phyloP scores from a whole-genome alignment of 169 alveolate species.

The Blepharisma undulans region DNA sequence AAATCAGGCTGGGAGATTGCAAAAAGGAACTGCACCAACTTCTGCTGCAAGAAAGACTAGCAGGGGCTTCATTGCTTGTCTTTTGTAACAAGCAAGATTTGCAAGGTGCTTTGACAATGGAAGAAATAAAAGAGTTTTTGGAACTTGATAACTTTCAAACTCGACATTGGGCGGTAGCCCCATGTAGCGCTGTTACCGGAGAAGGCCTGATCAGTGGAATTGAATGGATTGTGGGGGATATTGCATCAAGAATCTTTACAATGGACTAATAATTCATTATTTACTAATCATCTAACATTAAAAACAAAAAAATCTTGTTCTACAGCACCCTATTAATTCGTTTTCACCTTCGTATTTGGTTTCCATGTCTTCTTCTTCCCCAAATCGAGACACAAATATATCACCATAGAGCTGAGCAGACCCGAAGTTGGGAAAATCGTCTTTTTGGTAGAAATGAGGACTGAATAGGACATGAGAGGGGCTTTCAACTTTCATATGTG shows the following conservation, averaged over 20 bases:
- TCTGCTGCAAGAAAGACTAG: conserved; percentile 91
- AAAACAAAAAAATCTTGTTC: conserved; percentile 25
- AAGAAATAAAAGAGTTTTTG: conserved; percentile 77
- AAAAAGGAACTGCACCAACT: conserved; percentile 92
- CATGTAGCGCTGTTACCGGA: conserved; percentile 93
- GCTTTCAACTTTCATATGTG: not conserved
- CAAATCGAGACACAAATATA: not conserved
- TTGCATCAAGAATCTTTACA: conserved; percentile 88
- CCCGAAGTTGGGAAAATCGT: conserved; percentile 20
- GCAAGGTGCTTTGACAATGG: conserved; percentile 89
- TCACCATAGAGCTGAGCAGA: conserved; percentile 21
- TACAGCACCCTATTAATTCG: conserved; percentile 29
- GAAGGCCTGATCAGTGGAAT: conserved; percentile 94
- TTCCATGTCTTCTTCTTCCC: not conserved
- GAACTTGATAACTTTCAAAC: conserved; percentile 52
- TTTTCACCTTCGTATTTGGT: conserved; percentile 18
- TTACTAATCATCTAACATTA: not conserved
- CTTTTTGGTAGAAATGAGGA: not conserved
- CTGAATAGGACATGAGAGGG: not conserved
- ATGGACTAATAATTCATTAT: conserved; percentile 43
- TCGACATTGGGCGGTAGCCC: conserved; percentile 94
- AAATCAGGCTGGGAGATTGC: conserved; percentile 93
- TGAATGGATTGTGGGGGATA: conserved; percentile 94
- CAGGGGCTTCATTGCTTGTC: conserved; percentile 86
- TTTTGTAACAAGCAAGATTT: conserved; percentile 97